phyloP scores from a whole-genome alignment of 768 basidiomycete genomes.

The Psilocybe azurescens region DNA sequence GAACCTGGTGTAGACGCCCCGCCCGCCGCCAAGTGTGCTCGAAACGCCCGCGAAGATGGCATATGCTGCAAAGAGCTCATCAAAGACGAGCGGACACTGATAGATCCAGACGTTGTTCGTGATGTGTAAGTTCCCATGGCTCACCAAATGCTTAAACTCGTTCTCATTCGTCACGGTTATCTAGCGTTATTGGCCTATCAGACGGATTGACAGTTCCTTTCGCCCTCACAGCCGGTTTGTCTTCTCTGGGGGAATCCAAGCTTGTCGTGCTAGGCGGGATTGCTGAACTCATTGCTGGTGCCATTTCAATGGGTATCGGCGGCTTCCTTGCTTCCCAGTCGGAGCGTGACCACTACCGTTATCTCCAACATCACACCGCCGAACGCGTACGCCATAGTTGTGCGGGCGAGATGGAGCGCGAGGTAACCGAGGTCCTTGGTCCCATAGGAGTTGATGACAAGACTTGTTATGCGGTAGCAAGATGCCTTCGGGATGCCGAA shows the following conservation, averaged over 20 bases:
- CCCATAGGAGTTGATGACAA: constrained; percentile 89
- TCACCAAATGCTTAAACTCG: not conserved
- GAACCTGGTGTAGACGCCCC: constrained; percentile 45
- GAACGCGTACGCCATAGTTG: constrained; percentile 89
- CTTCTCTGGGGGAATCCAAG: constrained; percentile 85
- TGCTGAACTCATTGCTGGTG: constrained; percentile 95
- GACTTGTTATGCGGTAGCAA: constrained; percentile 79
- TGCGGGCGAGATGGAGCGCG: constrained; percentile 94
- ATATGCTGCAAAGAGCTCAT: constrained; percentile 92
- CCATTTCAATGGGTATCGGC: constrained; percentile 98
- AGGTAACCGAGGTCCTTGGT: constrained; percentile 86
- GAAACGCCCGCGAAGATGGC: constrained; percentile 58
- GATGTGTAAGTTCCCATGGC: constrained; percentile 67
- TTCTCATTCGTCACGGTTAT: constrained; percentile 1
- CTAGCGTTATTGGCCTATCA: constrained; percentile 86
- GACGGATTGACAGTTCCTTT: constrained; percentile 94
- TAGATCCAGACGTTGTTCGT: constrained; percentile 87
- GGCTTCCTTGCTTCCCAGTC: constrained; percentile 97
- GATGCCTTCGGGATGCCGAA: constrained; percentile 73
- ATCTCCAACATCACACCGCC: constrained; percentile 73
- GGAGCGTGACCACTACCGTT: constrained; percentile 94
- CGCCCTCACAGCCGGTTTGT: constrained; percentile 87
- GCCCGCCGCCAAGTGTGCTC: constrained; percentile 61
- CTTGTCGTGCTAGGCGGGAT: constrained; percentile 95
- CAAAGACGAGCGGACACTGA: constrained; percentile 78